Evolutionary conservation across 139 green algal genomes (phyloP).

Genomic region (Micromonas commoda): DNA sequence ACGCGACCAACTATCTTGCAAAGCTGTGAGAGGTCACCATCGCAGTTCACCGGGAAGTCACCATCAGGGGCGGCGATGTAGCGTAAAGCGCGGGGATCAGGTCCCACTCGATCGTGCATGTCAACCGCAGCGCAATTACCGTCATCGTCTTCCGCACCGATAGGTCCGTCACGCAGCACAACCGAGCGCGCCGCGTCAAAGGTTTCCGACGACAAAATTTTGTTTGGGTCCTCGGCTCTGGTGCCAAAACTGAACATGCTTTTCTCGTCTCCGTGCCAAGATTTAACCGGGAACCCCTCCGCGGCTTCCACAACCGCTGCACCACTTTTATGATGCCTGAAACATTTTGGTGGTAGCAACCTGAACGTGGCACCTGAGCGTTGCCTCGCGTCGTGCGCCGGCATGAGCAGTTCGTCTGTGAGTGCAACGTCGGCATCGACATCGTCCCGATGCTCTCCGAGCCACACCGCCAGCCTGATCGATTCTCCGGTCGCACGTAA

Average conservation of each 20-base stretch:
- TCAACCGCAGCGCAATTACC: background rate
- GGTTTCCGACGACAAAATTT: background rate
- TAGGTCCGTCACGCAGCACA: background rate
- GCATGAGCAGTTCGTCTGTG: slow-evolving; percentile 13
- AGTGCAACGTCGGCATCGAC: background rate
- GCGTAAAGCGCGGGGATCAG: background rate
- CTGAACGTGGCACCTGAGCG: background rate
- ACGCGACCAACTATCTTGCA: slow-evolving; percentile 51
- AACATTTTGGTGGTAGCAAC: background rate
- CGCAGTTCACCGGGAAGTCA: background rate
- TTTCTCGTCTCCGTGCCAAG: background rate
- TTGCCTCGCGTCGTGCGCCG: background rate
- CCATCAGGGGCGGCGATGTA: background rate
- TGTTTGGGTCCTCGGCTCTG: background rate
- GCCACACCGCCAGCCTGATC: background rate
- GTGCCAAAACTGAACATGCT: background rate
- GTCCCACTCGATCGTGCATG: background rate
- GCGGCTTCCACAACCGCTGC: background rate
- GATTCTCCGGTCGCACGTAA: background rate
- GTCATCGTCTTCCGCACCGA: background rate
- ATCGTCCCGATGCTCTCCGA: background rate
- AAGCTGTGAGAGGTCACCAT: background rate
- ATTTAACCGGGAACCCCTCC: background rate
- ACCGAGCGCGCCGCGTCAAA: background rate
- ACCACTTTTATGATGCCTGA: background rate